Conservation (phyloP, 306 rosid genomes). For the Sphenostylis stenocarpa region DNA sequence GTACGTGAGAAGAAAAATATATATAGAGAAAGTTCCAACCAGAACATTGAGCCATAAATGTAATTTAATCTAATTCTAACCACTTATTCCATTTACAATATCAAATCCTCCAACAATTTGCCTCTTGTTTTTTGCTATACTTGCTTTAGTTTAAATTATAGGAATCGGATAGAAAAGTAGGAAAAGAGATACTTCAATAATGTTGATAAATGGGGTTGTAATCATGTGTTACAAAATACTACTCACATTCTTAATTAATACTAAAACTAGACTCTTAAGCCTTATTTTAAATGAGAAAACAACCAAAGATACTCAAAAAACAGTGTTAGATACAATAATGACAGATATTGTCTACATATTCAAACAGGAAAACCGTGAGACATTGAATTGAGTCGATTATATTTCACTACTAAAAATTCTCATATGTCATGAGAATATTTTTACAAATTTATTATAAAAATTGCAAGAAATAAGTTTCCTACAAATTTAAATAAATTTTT, state of each 20-base stretch:
- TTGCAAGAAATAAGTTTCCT: too few relatives aligned
- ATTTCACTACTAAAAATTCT: too few relatives aligned
- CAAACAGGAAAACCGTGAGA: not conserved
- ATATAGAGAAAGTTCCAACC: slow-evolving; percentile 9
- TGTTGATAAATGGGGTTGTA: not conserved
- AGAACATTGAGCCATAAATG: not conserved
- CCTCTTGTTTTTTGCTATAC: not conserved
- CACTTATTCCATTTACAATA: not conserved
- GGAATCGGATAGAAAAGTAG: not conserved
- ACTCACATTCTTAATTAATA: not conserved
- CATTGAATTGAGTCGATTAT: not conserved
- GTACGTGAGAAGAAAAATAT: not conserved
- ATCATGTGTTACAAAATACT: not conserved
- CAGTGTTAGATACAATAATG: not conserved
- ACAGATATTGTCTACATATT: not conserved
- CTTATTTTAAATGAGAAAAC: not conserved
- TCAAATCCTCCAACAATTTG: not conserved
- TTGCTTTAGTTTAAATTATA: not conserved
- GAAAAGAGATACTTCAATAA: not conserved
- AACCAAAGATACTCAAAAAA: slow-evolving; percentile 1
- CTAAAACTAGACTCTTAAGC: not conserved
- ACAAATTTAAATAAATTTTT: too few relatives aligned
- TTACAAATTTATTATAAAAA: too few relatives aligned
- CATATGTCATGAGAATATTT: too few relatives aligned
- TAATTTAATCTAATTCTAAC: not conserved